Evolutionary conservation across 2,329 filamentous ascomycete species (phyloP), one percentile per base, ranked within the genome.

Genomic region (Teratosphaeriaceae sp.): DNA sequence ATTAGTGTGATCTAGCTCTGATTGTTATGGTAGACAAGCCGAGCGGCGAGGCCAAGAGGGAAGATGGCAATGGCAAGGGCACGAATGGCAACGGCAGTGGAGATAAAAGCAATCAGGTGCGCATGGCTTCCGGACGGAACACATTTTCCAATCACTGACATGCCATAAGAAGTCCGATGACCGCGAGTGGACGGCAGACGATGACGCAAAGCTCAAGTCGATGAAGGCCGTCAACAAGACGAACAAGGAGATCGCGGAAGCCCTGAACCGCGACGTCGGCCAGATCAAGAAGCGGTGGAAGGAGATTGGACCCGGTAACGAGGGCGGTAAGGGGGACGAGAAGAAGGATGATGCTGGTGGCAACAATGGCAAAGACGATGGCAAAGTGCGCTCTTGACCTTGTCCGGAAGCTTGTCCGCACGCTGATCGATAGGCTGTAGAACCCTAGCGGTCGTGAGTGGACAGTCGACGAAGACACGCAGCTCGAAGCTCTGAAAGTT

Each of bases 391-490:
- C 30, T 38, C 6, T 7, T 7, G 2, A 19, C 29, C 11, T 11
- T 18, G 18, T 31, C 16, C 30, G 9, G 13, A 16, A 19, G 13
- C 31, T 3, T 12, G 13, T 30, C 3, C 11, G 12, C 4, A 8
- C 34, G 44, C 35, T 13, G 41, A 39, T 18, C 31, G 38, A 29
- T 26, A 42, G 11, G 36, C 23, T 7, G 23, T 22, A 27, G 45
- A 48, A 7, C 27, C 36, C 23, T 22, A 22, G 16, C 20, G 5
- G 11, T 13, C 19, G 21, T 12, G 23, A 27, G 3, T 39, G 13
- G n/a, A 67, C 65, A 0, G 37, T 56, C 1, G 64, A 65, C 29
- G 60, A 73, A 40, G 69, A 73, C 37, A 57, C 59, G 2, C 64
- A 59, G 46, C 44, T 73, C 2, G 47, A 67, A 15, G 52, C 58